Evolutionary conservation across 2,329 filamentous ascomycete genomes (phyloP).

Genomic region (Colletotrichum agaves): DNA sequence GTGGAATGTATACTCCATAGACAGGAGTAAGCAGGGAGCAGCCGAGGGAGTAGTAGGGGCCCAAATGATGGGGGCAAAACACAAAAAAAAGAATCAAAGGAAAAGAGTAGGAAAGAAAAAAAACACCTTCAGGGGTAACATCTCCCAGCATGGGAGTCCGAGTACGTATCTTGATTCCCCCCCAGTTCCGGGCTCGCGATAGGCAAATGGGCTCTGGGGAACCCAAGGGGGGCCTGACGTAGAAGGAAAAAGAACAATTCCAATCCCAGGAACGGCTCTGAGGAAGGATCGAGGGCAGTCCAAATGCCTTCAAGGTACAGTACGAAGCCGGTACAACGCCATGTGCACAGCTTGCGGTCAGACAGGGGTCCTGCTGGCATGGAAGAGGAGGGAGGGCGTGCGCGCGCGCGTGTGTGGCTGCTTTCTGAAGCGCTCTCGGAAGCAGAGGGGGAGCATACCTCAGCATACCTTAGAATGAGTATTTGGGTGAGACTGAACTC

Average conservation of each 20-base stretch:
- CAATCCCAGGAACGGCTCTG: slow-evolving; percentile 26
- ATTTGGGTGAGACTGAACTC: too few relatives aligned
- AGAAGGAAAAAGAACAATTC: slow-evolving; percentile 35
- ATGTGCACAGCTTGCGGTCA: slow-evolving; percentile 30
- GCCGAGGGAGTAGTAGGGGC: not conserved
- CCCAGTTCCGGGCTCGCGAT: slow-evolving; percentile 4
- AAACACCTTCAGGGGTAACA: slow-evolving; percentile 13
- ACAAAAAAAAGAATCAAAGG: not conserved
- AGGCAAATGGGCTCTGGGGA: slow-evolving; percentile 19
- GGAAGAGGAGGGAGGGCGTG: slow-evolving; percentile 27
- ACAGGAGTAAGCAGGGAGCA: slow-evolving; percentile 10
- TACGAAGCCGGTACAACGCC: slow-evolving; percentile 30
- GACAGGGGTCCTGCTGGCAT: slow-evolving; percentile 35
- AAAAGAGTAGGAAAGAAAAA: not conserved
- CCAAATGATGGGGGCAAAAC: not conserved
- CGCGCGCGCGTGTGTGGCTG: not conserved
- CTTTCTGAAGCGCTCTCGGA: too few relatives aligned
- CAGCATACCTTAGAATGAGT: too few relatives aligned
- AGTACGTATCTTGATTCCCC: slow-evolving; percentile 17
- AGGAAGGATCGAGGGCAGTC: slow-evolving; percentile 21
- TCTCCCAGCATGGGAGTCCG: not conserved
- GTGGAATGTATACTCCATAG: too few relatives aligned
- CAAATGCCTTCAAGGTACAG: slow-evolving; percentile 9
- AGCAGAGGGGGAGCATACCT: too few relatives aligned
- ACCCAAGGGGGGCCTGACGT: slow-evolving; percentile 29